phyloP scores from a whole-genome alignment of 345 rosid genomes.

The Linum usitatissimum region DNA sequence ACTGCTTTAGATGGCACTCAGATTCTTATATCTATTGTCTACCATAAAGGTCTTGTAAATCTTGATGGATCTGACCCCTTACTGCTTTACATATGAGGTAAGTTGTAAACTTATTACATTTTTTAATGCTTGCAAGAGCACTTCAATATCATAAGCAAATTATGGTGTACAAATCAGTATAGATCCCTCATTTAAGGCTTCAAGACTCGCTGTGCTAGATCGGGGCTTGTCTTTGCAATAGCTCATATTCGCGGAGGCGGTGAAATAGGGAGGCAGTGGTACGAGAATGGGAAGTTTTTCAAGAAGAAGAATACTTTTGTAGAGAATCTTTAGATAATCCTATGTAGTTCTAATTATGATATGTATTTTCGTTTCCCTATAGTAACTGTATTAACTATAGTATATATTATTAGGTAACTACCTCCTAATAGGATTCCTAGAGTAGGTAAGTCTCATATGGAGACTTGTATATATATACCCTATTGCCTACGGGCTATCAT shows the following conservation, averaged over 20 bases:
- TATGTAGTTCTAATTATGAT: too few relatives aligned
- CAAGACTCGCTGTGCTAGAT: conserved; percentile 76
- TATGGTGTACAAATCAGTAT: conserved; percentile 35
- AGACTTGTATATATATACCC: too few relatives aligned
- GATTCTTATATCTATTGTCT: conserved; percentile 77
- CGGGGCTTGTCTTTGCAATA: conserved; percentile 73
- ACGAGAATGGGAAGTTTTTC: conserved; percentile 79
- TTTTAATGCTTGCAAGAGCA: neutral
- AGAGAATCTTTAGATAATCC: too few relatives aligned
- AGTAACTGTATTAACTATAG: too few relatives aligned
- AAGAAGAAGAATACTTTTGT: conserved; percentile 82
- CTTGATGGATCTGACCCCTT: conserved; percentile 77
- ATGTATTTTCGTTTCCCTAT: too few relatives aligned
- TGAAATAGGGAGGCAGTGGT: conserved; percentile 98
- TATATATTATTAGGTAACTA: too few relatives aligned
- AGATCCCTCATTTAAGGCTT: conserved; percentile 63
- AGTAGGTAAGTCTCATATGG: too few relatives aligned
- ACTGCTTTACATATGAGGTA: conserved; percentile 84
- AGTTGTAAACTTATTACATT: conserved; percentile 9
- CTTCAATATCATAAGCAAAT: neutral
- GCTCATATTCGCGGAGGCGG: conserved; percentile 99
- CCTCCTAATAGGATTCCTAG: too few relatives aligned
- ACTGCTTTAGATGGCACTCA: conserved; percentile 72
- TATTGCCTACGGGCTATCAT: too few relatives aligned
- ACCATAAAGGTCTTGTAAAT: conserved; percentile 57